Base-by-base conservation (phyloP, 2,329 filamentous ascomycete genomes). In the Colletotrichum sp. region DNA sequence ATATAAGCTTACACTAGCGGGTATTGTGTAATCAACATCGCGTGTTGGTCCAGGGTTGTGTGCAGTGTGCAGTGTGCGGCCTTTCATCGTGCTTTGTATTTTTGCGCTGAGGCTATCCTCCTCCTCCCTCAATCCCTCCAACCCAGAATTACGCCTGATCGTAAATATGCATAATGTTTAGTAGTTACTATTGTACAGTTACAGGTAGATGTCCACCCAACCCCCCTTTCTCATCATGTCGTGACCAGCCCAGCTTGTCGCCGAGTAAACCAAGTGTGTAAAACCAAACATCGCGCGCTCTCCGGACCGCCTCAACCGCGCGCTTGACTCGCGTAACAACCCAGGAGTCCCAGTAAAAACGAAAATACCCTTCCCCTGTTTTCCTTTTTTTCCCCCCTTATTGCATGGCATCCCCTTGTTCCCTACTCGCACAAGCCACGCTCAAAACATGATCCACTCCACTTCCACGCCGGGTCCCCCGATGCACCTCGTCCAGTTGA, bases 381-480 rank as follows among this genome's bases (percentile, higher is more conserved):
- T 32, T 24, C 66, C 52, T 26, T 34, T 34, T 69, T 60, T 68
- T 49, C 21, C 6, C 6, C 26, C 57, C 59, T 63, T 30, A n/a
- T 70, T 49, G 30, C 57, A 28, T 44, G 63, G 67, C 44, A n/a
- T 13, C 44, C 44, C 44, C 44, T 52, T 52, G 44, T 52, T 52
- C 44, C 39, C 44, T 52, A 52, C 44, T 52, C 44, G 44, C 44
- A 52, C 44, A 52, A 21, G 73, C 39, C 32, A 64, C 24, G 32
- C 49, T 88, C 84, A 93, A 82, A 93, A 91, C 90, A 93, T 93
- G 81, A 93, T 93, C 91, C 91, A 93, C 84, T 93, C 91, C 24
- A 92, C 90, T 62, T 92, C 91, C 24, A 88, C 85, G 21, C 89
- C 89, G 10, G 87, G 87, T 5, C 90, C 89, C 18, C 89, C 89